These are phyloP conservation scores for Thielaviopsis ethacetica DNA, from an alignment of 2,329 filamentous ascomycete species.

Conservation along the genomic window DNA sequence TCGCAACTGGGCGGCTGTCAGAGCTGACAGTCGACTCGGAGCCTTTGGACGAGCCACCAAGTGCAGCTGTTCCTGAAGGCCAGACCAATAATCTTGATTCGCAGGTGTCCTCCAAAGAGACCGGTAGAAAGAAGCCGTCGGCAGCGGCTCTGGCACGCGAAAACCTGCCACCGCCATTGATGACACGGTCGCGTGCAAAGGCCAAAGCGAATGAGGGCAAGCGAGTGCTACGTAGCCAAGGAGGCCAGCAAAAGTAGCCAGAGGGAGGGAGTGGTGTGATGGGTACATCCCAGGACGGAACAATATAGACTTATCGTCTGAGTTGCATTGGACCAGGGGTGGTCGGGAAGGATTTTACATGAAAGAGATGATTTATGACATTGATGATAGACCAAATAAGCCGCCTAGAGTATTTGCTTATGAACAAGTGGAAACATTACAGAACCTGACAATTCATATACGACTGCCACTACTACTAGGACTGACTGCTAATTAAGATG, in stretches of 20 bases:
- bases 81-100: not conserved
- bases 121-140: not conserved
- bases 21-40: not conserved
- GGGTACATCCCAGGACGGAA: too few species aligned
- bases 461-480: too few species aligned
- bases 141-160: not conserved
- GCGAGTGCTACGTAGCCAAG: not conserved
- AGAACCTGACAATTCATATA: too few species aligned
- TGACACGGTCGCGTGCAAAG: constrained; percentile 5
- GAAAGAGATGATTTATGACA: constrained; percentile 4
- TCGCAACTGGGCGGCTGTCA: not conserved
- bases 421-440: too few species aligned
- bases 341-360: not conserved
- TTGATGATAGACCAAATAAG: too few species aligned
- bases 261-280: not conserved
- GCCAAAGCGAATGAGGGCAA: not conserved
- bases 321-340: not conserved
- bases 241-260: not conserved
- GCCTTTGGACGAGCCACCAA: not conserved
- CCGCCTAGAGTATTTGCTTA: too few species aligned
- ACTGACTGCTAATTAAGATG: too few species aligned
- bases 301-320: too few species aligned
- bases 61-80: not conserved
- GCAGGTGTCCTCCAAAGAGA: not conserved
- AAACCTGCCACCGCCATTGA: not conserved